phyloP scores from a whole-genome alignment of 306 rosid genomes.

The Castanea crenata region DNA sequence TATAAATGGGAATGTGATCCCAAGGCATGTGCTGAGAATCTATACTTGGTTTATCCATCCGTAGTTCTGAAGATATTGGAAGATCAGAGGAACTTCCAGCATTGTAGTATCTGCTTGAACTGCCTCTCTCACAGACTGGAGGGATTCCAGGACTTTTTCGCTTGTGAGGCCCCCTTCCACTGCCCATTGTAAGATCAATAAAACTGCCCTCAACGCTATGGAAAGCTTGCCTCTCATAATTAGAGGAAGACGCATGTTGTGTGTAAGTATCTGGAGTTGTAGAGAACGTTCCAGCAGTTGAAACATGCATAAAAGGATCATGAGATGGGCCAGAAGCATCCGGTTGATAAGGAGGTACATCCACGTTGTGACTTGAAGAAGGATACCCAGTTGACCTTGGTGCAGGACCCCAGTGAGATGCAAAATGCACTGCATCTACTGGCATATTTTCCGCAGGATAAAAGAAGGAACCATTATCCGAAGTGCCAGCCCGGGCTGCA shows the following conservation, averaged over 20 bases:
- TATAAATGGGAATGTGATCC: constrained; percentile 60
- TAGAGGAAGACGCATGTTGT: constrained; percentile 59
- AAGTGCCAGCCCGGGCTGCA: constrained; percentile 56
- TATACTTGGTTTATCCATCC: constrained; percentile 59
- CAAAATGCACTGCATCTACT: constrained; percentile 45
- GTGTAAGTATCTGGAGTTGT: constrained; percentile 45
- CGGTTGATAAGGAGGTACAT: constrained; percentile 53
- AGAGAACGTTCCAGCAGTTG: constrained; percentile 53
- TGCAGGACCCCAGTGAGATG: constrained; percentile 60
- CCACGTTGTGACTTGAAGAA: constrained; percentile 51
- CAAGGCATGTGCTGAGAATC: constrained; percentile 71
- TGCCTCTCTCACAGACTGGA: constrained; percentile 67
- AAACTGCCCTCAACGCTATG: constrained; percentile 59
- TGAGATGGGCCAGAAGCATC: constrained; percentile 63
- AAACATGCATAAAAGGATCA: constrained; percentile 58
- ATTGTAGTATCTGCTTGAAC: constrained; percentile 59
- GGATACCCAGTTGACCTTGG: constrained; percentile 61
- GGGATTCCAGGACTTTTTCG: constrained; percentile 83
- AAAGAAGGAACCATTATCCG: constrained; percentile 57
- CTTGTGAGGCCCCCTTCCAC: constrained; percentile 73
- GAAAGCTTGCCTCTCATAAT: constrained; percentile 59
- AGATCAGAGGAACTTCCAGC: constrained; percentile 67
- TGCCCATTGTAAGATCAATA: constrained; percentile 70
- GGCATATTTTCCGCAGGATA: constrained; percentile 65
- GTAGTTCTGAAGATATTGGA: constrained; percentile 55